Evolutionary conservation across 495 filamentous ascomycete species (phyloP), one percentile per base, ranked within the genome.

Genomic region (Podospora fimiseda): DNA sequence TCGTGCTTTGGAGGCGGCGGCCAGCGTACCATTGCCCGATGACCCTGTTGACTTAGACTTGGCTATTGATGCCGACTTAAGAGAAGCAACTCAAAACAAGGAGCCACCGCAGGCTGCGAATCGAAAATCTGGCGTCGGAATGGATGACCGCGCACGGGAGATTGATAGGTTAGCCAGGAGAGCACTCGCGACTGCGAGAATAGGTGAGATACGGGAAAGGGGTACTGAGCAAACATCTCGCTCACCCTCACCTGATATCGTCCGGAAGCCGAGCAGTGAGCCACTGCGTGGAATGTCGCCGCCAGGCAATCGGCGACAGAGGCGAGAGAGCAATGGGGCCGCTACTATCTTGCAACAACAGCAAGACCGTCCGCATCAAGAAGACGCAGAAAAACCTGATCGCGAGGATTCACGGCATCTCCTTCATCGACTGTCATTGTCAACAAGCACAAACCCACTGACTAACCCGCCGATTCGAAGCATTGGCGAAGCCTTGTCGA

Each of bases 131-230:
- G 70, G 61, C 37, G 63, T 64, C 13, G 70, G 66, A 20, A 61
- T 83, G 40, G 83, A 86, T 50, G 75, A 80, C 36, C 70, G 76
- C 11, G 70, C 72, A 27, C 71, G 75, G 21, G 85, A 88, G 59
- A 81, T 81, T 36, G 78, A 83, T 53, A 80, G 64, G 7, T 54
- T 84, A 30, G 79, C 76, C 52, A 79, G 70, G 48, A 75, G 77
- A 60, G 77, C 76, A n/a, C 69, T 85, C 19, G 77, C 83, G 23
- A 79, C 77, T 9, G 79, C 70, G 52, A 66, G 75, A 53, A 65
- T 86, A 2, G 81, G 79, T 47, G 75, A 81, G 62, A 77, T 85
- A 43, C 62, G 75, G 36, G 77, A 85, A 48, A 70, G 57, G 15
- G 74, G 77, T 59, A 76, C 76, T 2, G 62, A 68, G 52, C 68